Evolutionary conservation across 2,329 filamentous ascomycete genomes (phyloP), one percentile per base, ranked within the genome.

Genomic region (Alternaria sp.): DNA sequence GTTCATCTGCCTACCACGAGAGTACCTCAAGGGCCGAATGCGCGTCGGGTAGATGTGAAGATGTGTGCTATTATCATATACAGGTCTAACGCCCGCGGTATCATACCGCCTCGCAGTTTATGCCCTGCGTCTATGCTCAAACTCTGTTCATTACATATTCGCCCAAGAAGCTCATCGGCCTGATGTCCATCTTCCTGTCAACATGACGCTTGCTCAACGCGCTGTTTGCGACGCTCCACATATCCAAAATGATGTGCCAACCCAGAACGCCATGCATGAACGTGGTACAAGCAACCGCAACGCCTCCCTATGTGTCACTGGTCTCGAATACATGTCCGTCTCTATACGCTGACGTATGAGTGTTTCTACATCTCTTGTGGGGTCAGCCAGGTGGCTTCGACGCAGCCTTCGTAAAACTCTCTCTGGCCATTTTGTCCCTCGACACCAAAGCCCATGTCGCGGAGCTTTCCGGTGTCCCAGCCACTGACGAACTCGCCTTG

Each of bases 331-430:
- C 49, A 52, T 36, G 47, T 53, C 46, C 58, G 36, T 32, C 47
- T 61, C 44, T 64, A 54, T 59, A 49, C 44, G 52, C 17, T 23
- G 19, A 53, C 43, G 28, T 59, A 50, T 25, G 30, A 23, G 23
- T 45, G 53, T 26, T 2, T 47, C 61, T 65, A 74, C 53, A 63
- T 63, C 55, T 67, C 70, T 70, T 64, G 68, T 5, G 80, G 79
- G 47, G 69, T 79, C 23, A 81, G 70, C 80, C 81, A 82, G 30
- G 77, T 78, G 17, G 77, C 78, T 57, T 79, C 72, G 32, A 73
- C 60, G 61, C 80, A 82, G 1, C 69, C 77, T 61, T 73, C 77
- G 54, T 68, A 78, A 57, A 72, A 79, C 44, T 67, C 56, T 13
- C 70, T 63, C 32, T 74, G 67, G 47, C 71, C 77, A 62, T 75